These are phyloP conservation scores for Amanita polypyramis DNA, from an alignment of 768 basidiomycete genomes.

Conservation along the genomic window DNA sequence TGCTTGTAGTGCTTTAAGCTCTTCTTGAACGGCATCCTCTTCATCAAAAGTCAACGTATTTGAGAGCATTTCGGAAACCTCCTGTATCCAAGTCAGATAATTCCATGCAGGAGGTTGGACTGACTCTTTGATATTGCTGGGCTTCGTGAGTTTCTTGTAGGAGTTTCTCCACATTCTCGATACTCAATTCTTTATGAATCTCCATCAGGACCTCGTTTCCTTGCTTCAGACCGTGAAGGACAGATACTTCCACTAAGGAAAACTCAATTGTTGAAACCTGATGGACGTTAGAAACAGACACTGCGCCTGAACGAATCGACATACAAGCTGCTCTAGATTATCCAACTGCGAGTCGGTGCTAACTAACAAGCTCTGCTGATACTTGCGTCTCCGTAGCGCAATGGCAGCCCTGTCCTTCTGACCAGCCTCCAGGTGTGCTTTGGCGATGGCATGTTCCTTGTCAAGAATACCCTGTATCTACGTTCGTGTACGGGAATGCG, in stretches of 20 bases:
- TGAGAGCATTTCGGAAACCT: slow-evolving; percentile 81
- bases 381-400: slow-evolving; percentile 85
- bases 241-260: slow-evolving; percentile 86
- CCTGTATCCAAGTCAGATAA: slow-evolving; percentile 37
- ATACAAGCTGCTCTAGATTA: slow-evolving; percentile 82
- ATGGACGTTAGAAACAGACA: neutral
- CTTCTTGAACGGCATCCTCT: slow-evolving; percentile 86
- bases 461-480: slow-evolving; percentile 84
- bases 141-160: slow-evolving; percentile 92
- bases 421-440: slow-evolving; percentile 66
- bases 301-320: neutral
- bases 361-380: slow-evolving; percentile 76
- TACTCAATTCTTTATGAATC: slow-evolving; percentile 88
- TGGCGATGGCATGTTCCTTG: slow-evolving; percentile 85
- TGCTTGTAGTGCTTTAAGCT: slow-evolving; percentile 60
- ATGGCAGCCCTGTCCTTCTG: slow-evolving; percentile 82
- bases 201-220: slow-evolving; percentile 90
- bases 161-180: slow-evolving; percentile 88
- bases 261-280: slow-evolving; percentile 97
- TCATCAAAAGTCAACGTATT: slow-evolving; percentile 80
- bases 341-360: slow-evolving; percentile 90
- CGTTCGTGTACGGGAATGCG: neutral
- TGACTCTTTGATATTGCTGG: slow-evolving; percentile 79
- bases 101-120: neutral
- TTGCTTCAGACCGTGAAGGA: slow-evolving; percentile 86